These are phyloP conservation scores for Suillus ampliporus DNA, from an alignment of 768 basidiomycete species.

Conservation along the genomic window DNA sequence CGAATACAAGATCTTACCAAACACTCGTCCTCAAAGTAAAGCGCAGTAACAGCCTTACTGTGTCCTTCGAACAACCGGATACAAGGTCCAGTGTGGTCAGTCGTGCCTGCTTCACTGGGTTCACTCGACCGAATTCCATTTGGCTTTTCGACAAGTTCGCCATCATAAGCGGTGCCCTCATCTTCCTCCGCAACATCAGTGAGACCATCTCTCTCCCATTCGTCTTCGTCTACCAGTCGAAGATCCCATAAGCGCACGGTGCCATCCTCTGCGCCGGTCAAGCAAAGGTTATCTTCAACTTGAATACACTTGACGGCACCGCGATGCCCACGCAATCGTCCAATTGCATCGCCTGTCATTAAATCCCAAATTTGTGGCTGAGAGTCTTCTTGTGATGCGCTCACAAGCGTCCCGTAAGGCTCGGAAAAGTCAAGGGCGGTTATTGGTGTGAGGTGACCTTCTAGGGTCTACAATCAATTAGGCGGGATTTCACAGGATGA, in stretches of 20 bases:
- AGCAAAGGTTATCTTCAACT: slow-evolving; percentile 88
- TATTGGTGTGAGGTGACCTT: slow-evolving; percentile 81
- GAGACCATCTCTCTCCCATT: slow-evolving; percentile 57
- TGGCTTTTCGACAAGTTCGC: slow-evolving; percentile 43
- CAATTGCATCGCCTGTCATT: slow-evolving; percentile 85
- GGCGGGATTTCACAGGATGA: not conserved
- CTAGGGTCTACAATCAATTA: slow-evolving; percentile 63
- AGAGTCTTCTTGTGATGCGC: slow-evolving; percentile 83
- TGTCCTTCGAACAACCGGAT: slow-evolving; percentile 86
- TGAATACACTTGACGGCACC: slow-evolving; percentile 89
- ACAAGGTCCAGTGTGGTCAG: slow-evolving; percentile 56
- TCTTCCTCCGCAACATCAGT: slow-evolving; percentile 72
- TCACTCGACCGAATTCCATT: slow-evolving; percentile 48
- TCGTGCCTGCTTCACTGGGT: slow-evolving; percentile 44
- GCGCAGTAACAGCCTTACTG: slow-evolving; percentile 87
- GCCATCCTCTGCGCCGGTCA: slow-evolving; percentile 91
- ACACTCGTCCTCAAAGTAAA: slow-evolving; percentile 96
- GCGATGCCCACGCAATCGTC: slow-evolving; percentile 80
- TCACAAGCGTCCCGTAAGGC: slow-evolving; percentile 94
- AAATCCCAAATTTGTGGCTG: slow-evolving; percentile 96
- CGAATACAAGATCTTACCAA: slow-evolving; percentile 58
- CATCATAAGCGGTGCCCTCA: slow-evolving; percentile 42
- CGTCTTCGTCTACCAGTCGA: slow-evolving; percentile 79
- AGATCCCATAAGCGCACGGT: slow-evolving; percentile 91
- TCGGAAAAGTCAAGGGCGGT: slow-evolving; percentile 94